Conservation (phyloP, 2,329 filamentous ascomycete species). For the Penicillium hordei region DNA sequence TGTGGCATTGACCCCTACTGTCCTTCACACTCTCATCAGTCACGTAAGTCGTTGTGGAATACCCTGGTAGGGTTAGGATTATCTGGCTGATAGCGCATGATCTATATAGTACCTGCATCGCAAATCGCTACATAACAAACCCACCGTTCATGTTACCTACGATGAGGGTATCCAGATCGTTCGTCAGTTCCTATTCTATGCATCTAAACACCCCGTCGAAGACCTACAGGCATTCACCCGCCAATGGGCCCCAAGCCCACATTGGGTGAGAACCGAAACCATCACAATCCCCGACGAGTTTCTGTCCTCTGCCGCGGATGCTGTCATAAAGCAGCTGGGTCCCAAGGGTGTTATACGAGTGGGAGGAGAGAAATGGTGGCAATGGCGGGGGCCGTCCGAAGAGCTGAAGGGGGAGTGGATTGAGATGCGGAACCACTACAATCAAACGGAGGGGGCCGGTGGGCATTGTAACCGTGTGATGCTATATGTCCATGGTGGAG, state of each 20-base stretch:
- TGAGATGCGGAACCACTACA: conserved; percentile 83
- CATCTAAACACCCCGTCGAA: conserved; percentile 87
- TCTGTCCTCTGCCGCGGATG: conserved; percentile 64
- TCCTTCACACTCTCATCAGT: conserved; percentile 79
- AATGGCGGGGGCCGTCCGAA: conserved; percentile 69
- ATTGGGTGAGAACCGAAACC: conserved; percentile 79
- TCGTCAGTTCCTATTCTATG: conserved; percentile 78
- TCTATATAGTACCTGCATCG: conserved; percentile 76
- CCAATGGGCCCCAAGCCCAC: conserved; percentile 86
- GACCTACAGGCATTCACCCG: conserved; percentile 87
- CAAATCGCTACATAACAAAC: conserved; percentile 71
- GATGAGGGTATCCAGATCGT: conserved; percentile 88
- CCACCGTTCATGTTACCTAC: conserved; percentile 88
- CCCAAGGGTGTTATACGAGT: conserved; percentile 70
- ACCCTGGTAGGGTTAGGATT: not conserved
- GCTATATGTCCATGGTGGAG: conserved; percentile 91
- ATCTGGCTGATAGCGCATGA: not conserved
- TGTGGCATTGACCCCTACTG: conserved; percentile 81
- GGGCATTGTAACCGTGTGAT: conserved; percentile 70
- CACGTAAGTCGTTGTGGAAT: conserved; percentile 62
- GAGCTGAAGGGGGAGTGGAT: conserved; percentile 87
- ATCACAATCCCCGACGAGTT: conserved; percentile 64
- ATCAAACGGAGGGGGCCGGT: conserved; percentile 65
- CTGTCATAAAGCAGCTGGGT: conserved; percentile 73
- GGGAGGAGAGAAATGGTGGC: conserved; percentile 85